Evolutionary conservation across 495 filamentous ascomycete species (phyloP).

Genomic region (Parachaetomium inaequale): DNA sequence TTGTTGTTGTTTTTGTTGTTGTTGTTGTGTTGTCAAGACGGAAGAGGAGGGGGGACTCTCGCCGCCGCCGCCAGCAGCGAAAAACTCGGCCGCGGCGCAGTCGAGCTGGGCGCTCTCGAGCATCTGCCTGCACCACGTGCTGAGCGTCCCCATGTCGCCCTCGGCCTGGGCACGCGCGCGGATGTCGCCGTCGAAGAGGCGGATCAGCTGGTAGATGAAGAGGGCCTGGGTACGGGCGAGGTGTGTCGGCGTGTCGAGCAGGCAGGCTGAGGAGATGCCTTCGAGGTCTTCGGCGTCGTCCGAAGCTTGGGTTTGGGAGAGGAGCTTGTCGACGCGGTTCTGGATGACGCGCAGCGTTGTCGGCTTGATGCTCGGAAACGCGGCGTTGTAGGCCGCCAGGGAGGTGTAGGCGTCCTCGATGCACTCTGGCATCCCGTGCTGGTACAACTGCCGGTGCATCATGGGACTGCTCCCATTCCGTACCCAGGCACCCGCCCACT

Average conservation of each 20-base stretch:
- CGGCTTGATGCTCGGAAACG: constrained; percentile 13
- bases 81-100: constrained; percentile 17
- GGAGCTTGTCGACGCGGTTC: constrained; percentile 18
- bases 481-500: constrained; percentile 28
- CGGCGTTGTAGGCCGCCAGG: constrained; percentile 28
- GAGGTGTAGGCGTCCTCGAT: constrained; percentile 33
- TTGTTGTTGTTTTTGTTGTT: not conserved
- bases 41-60: no score
- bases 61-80: not conserved
- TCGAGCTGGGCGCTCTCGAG: constrained; percentile 28
- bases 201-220: constrained; percentile 52
- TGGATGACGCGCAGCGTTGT: constrained; percentile 29
- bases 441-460: constrained; percentile 41
- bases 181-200: constrained; percentile 57
- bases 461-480: constrained; percentile 30
- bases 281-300: not conserved
- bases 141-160: constrained; percentile 41
- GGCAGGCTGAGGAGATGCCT: not conserved
- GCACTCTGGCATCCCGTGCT: constrained; percentile 26
- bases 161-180: constrained; percentile 47
- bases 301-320: constrained; percentile 13
- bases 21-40: not conserved
- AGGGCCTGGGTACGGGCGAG: constrained; percentile 48
- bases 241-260: constrained; percentile 25
- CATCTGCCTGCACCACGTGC: constrained; percentile 40